Conservation (phyloP, 169 alveolate genomes). For the Theileria equi region DNA sequence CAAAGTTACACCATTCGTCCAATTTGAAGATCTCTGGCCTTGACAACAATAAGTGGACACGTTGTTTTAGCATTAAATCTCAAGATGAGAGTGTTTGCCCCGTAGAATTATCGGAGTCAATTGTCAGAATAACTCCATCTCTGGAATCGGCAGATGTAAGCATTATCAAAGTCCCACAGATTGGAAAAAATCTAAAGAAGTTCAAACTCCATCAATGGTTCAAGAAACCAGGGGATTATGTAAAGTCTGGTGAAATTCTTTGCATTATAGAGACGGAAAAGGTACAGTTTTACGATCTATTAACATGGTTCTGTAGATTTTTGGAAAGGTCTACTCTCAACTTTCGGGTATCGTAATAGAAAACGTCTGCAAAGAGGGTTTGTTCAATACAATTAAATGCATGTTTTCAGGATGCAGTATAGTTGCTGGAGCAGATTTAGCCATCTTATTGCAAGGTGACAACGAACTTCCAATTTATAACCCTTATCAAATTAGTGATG, state of each 20-base stretch:
- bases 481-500: background rate
- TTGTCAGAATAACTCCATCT: background rate
- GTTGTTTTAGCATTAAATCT: too few species aligned
- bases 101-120: background rate
- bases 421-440: slow-evolving; percentile 32
- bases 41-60: too few species aligned
- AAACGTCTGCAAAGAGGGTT: slow-evolving; percentile 50
- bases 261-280: slow-evolving; percentile 57
- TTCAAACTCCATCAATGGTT: slow-evolving; percentile 52
- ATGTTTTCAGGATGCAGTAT: slow-evolving; percentile 24
- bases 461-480: too few species aligned
- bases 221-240: slow-evolving; percentile 42
- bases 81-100: too few species aligned
- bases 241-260: slow-evolving; percentile 40
- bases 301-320: slow-evolving; percentile 9
- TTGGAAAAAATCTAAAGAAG: slow-evolving; percentile 21
- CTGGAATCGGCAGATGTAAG: slow-evolving; percentile 1
- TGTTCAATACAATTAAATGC: background rate
- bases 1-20: too few species aligned
- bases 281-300: background rate
- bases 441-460: slow-evolving; percentile 8
- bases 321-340: slow-evolving; percentile 58
- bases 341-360: slow-evolving; percentile 42
- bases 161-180: slow-evolving; percentile 45
- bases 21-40: too few species aligned